Base-by-base conservation (phyloP, 305 asterid species). In the Ajuga reptans region DNA sequence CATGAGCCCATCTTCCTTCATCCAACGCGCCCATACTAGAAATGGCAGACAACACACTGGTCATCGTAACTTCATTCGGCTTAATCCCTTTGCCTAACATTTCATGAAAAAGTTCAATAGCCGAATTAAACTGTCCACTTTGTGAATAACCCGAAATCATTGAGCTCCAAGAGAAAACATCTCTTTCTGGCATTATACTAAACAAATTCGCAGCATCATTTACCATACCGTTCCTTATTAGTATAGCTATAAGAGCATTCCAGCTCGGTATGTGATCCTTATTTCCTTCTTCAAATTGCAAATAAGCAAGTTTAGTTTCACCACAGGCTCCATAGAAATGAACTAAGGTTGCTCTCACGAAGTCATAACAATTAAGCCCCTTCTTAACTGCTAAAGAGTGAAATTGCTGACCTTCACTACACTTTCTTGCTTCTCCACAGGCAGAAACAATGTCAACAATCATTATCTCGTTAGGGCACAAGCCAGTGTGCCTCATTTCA, bases 111-210 rank as follows among this genome's bases (percentile, higher is more conserved):
- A 90, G 80, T 62, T 85, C 87, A 18, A 86, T 59, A 61, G 99
- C 95, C 46, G 64, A 68, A 67, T 69, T 73, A 42, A 90, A 83
- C 76, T 84, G 79, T 66, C 84, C 87, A n/a, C 70, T 80, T 46
- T 89, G 96, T 16, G 97, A 81, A 64, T 84, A 90, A 68, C 97
- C 97, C 11, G 97, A 82, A 51, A 93, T 89, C 95, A 93, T 87
- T 9, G 96, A 82, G 77, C 96, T 93, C 96, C 96, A 93, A 0
- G 96, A 85, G 82, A 90, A 93, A 80, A 93, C 71, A 77, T 93
- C 97, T 58, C 83, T 79, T 68, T 85, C 89, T 5, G 95, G 96
- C 95, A 93, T 93, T 70, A 59, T 77, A 66, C 78, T 36, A 29
- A 93, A 90, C 58, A 86, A 73, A 68, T 14, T 39, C 50, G 78